Evolutionary conservation across 805 yeast genomes (phyloP).

Genomic region (Saturnispora serradocipensis): DNA sequence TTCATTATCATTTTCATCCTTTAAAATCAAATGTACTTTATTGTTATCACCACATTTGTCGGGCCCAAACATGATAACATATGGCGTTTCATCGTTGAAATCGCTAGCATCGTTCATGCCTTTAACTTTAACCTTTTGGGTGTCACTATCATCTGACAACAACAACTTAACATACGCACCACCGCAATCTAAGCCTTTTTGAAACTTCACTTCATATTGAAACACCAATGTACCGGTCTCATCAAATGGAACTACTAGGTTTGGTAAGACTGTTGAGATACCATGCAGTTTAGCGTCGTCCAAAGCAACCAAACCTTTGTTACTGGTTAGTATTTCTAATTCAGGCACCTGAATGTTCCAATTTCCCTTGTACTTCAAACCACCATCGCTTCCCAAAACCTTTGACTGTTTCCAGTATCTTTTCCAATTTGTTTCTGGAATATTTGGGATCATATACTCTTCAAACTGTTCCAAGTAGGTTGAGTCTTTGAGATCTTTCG

Average conservation of each 20-base stretch:
- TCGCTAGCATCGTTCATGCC: conserved; percentile 19
- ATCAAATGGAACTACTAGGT: conserved; percentile 41
- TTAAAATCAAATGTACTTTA: conserved; percentile 69
- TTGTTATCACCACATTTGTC: conserved; percentile 80
- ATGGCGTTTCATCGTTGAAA: conserved; percentile 60
- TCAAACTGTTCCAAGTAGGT: conserved; percentile 32
- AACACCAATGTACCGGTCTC: conserved; percentile 60
- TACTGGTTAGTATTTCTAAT: conserved; percentile 53
- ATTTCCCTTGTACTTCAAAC: conserved; percentile 55
- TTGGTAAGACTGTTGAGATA: conserved; percentile 53
- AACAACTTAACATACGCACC: conserved; percentile 83
- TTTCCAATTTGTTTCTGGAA: conserved; percentile 35
- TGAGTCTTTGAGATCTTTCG: conserved; percentile 15
- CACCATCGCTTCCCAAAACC: conserved; percentile 42
- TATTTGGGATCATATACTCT: conserved; percentile 51
- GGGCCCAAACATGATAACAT: conserved; percentile 90
- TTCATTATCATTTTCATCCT: conserved; percentile 57
- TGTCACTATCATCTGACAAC: conserved; percentile 32
- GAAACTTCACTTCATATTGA: conserved; percentile 84
- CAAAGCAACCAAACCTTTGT: conserved; percentile 69
- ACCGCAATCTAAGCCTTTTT: conserved; percentile 72
- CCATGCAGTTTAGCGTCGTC: conserved; percentile 77
- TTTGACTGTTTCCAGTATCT: conserved; percentile 55
- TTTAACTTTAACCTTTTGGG: conserved; percentile 10
- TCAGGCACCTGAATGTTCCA: conserved; percentile 68